phyloP scores from a whole-genome alignment of 257 asterid genomes.

The Salvia rosmarinus region DNA sequence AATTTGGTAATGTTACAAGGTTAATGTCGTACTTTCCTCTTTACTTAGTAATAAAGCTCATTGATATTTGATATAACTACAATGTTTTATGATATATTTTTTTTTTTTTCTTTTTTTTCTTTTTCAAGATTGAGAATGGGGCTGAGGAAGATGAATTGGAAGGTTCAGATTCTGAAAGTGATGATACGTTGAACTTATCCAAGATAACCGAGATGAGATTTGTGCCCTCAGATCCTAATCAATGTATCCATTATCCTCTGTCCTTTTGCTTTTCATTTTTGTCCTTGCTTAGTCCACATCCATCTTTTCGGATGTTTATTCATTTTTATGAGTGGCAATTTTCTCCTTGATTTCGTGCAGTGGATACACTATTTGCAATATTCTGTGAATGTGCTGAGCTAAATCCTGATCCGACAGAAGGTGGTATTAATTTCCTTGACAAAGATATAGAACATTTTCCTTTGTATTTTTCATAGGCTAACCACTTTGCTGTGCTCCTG shows the following conservation, averaged over 20 bases:
- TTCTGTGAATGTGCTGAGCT: constrained; percentile 98
- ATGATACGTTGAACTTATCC: constrained; percentile 55
- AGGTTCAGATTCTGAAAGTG: constrained; percentile 67
- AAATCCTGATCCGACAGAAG: constrained; percentile 83
- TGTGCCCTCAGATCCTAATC: constrained; percentile 81
- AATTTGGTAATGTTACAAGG: neutral
- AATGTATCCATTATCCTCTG: constrained; percentile 43
- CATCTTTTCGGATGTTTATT: constrained; percentile 5
- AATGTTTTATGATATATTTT: constrained; percentile 15
- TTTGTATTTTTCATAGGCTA: constrained; percentile 1
- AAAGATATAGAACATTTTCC: neutral
- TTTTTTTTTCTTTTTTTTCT: constrained; percentile 21
- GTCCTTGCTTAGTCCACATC: neutral
- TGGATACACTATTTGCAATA: constrained; percentile 70
- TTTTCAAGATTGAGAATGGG: constrained; percentile 74
- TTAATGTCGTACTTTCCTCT: neutral
- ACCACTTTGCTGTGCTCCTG: constrained; percentile 29
- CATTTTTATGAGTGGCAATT: constrained; percentile 2
- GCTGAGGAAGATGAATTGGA: constrained; percentile 70
- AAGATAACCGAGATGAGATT: constrained; percentile 89
- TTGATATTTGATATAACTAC: neutral
- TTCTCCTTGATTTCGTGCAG: constrained; percentile 47
- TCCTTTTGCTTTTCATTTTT: too few relatives aligned
- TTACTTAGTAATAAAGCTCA: neutral
- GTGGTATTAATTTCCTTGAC: constrained; percentile 37